Evolutionary conservation across 2,329 filamentous ascomycete species (phyloP).

Genomic region (Podosphaera fusca): DNA sequence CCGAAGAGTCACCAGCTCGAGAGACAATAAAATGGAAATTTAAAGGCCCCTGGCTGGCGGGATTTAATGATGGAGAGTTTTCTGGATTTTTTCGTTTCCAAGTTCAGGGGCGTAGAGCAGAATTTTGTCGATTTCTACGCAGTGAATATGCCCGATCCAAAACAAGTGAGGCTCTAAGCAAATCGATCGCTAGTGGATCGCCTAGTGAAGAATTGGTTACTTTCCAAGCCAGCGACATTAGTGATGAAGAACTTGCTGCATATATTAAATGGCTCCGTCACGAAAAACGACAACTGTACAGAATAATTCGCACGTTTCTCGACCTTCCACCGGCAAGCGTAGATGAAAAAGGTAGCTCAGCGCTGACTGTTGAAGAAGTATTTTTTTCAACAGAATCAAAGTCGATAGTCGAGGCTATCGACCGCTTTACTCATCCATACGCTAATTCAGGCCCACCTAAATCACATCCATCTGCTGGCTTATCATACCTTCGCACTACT

Average conservation of each 20-base stretch:
- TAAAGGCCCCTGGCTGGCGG: slow-evolving; percentile 40
- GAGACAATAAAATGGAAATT: slow-evolving; percentile 36
- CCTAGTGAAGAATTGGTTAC: neutral
- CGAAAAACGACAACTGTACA: slow-evolving; percentile 27
- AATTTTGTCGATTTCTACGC: slow-evolving; percentile 32
- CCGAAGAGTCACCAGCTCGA: slow-evolving; percentile 16
- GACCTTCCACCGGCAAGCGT: slow-evolving; percentile 23
- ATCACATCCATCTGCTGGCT: slow-evolving; percentile 41
- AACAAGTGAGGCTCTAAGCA: slow-evolving; percentile 17
- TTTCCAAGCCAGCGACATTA: slow-evolving; percentile 20
- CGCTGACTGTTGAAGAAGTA: too few species aligned
- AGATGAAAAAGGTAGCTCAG: neutral
- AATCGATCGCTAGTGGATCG: neutral
- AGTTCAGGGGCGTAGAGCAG: slow-evolving; percentile 27
- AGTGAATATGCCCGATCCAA: slow-evolving; percentile 24
- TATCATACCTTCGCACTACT: slow-evolving; percentile 34
- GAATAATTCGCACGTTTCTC: slow-evolving; percentile 33
- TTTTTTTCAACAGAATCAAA: neutral
- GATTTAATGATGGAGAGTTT: slow-evolving; percentile 37
- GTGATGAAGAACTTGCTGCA: slow-evolving; percentile 26
- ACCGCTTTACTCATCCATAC: slow-evolving; percentile 18
- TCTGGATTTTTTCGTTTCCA: slow-evolving; percentile 28
- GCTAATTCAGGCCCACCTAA: slow-evolving; percentile 26
- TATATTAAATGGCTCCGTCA: slow-evolving; percentile 29
- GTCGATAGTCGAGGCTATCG: slow-evolving; percentile 5